These are phyloP conservation scores for Penium margaritaceum DNA, from an alignment of 139 green algal genomes.

Conservation along the genomic window DNA sequence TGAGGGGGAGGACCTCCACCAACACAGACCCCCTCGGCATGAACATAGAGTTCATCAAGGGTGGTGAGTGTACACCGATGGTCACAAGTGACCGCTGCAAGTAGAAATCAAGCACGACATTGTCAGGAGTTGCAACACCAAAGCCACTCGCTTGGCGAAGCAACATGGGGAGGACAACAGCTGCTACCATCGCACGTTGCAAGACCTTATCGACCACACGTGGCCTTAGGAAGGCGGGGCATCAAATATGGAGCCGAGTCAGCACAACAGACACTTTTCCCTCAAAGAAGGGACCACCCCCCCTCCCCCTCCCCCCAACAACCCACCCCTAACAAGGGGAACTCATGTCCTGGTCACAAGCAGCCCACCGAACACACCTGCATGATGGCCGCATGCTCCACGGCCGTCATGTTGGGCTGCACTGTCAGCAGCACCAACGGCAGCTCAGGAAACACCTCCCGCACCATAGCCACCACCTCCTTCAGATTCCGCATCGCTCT, in stretches of 20 bases:
- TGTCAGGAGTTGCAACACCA: too few species aligned
- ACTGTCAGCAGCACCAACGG: background rate
- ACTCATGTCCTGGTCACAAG: background rate
- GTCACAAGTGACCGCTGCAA: background rate
- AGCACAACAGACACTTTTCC: background rate
- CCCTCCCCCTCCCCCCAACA: background rate
- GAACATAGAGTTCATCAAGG: background rate
- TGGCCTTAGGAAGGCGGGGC: too few species aligned
- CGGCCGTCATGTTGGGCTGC: background rate
- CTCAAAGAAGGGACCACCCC: background rate
- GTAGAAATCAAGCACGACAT: background rate
- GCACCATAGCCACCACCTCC: constrained; percentile 1
- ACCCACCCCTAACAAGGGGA: background rate
- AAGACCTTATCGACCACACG: too few species aligned
- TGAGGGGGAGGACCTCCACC: constrained; percentile 9
- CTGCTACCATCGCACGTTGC: background rate
- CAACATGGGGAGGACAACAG: background rate
- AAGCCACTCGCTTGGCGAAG: too few species aligned
- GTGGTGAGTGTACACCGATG: background rate
- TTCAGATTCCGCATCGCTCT: constrained; percentile 7
- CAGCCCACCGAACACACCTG: background rate
- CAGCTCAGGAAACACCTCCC: constrained; percentile 14
- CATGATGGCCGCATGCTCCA: too few species aligned
- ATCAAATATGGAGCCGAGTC: background rate
- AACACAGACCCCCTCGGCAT: constrained; percentile 2